These are phyloP conservation scores for Naganishia friedmannii DNA, from an alignment of 768 basidiomycete genomes.

Conservation along the genomic window DNA sequence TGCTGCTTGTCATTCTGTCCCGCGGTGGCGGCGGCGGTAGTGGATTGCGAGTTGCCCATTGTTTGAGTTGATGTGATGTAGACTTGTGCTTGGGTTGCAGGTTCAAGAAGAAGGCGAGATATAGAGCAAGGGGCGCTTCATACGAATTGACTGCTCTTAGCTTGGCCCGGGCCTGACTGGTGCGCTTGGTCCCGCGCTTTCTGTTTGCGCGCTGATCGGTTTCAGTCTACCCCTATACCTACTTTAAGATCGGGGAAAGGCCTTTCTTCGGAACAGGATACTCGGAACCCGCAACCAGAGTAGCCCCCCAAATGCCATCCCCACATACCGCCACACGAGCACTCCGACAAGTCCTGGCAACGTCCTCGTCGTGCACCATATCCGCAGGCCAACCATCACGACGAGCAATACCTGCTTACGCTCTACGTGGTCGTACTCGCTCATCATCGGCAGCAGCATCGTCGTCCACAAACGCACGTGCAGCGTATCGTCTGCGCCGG, in stretches of 20 bases:
- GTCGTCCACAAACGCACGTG: background rate
- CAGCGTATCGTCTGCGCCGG: too few relatives aligned
- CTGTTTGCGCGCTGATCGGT: slow-evolving; percentile 4
- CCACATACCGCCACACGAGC: slow-evolving; percentile 6
- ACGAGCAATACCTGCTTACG: background rate
- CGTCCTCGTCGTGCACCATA: background rate
- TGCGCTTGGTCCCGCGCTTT: slow-evolving; percentile 2
- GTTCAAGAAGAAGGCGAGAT: too few relatives aligned
- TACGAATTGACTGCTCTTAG: too few relatives aligned
- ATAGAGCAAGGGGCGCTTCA: too few relatives aligned
- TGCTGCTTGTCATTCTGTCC: background rate
- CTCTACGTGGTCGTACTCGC: background rate
- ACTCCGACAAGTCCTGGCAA: background rate
- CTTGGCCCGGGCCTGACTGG: background rate
- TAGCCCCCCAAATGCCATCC: background rate
- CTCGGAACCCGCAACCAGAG: background rate
- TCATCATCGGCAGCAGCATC: too few relatives aligned
- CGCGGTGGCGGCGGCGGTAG: slow-evolving; percentile 22
- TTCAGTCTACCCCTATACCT: too few relatives aligned
- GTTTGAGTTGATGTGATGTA: background rate
- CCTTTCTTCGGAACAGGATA: too few relatives aligned
- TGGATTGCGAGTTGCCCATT: slow-evolving; percentile 32
- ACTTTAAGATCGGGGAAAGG: too few relatives aligned
- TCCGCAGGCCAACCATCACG: background rate
- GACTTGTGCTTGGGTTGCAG: too few relatives aligned